Base-by-base conservation (phyloP, 2,329 filamentous ascomycete genomes). In the Epicoccum sorghinum region DNA sequence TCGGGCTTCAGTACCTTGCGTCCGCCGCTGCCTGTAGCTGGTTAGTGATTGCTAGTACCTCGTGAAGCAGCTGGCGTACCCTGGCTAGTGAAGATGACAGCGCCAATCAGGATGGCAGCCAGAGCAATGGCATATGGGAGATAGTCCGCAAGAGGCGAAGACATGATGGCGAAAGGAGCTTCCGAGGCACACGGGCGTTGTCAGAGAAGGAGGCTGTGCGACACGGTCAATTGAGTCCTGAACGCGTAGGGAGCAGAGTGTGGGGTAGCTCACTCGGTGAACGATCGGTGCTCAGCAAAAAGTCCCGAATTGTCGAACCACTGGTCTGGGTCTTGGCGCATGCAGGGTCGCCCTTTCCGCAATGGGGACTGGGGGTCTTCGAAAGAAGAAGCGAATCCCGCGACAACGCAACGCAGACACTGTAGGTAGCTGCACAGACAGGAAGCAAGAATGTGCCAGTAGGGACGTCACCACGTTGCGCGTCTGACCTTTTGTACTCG, bases 1-100 rank as follows among this genome's bases (percentile, higher is more conserved):
- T 88, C 86, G 29, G 93, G 91, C 80, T 93, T 93, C 66, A 99
- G 85, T 61, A 95, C 88, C 78, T 90, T 92, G 76, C 88, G 86
- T 59, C 87, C 91, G 60, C 87, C 91, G 92, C 87, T 91, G 92
- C 75, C 48, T 49, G 36, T 2, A 23, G 13, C n/a, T 37, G 18
- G 36, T 55, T 22, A 55, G 42, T 24, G 12, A 30, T 8, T 29
- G 36, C 7, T 12, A 10, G 12, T 7, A 9, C n/a, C 8, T 36
- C 8, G 23, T 18, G n/a, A 13, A 18, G 5, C 24, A 12, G 3
- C 9, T 14, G 5, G 30, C 24, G 4, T 46, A 55, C 52, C 33
- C 22, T 55, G 52, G 14, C 37, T 47, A 35, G 43, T 47, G 29
- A 56, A 56, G 33, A 56, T 29, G 7, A 52, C 47, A 30, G 42